Evolutionary conservation across 257 asterid genomes (phyloP), one percentile per base, ranked within the genome.

Genomic region (Thymus quinquecostatus): DNA sequence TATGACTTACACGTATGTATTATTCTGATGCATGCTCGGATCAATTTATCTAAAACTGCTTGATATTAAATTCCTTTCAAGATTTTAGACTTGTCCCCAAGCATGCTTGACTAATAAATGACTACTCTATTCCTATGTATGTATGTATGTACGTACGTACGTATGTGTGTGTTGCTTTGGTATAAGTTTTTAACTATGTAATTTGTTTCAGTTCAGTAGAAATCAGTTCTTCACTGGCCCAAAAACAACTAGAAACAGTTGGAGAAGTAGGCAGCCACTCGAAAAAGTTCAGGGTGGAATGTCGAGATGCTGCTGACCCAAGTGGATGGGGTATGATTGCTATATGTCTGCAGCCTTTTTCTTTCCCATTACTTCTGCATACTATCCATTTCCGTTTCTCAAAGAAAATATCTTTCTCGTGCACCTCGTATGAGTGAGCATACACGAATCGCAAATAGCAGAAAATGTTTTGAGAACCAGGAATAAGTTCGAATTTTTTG

Each of bases 261-360:
- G 96, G 96, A 64, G 86, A 76, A 79, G 98, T 92, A 64, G 77
- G 68, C 27, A 95, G 92, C 77, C 99, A 95, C 81, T 72, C 45
- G 70, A 68, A 81, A 63, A 92, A 78, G 79, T 95, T 92, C 79
- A 86, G 77, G 73, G 97, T 95, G 49, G 94, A 95, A 84, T 82
- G 84, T 64, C 97, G 98, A 75, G 99, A 95, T 83, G 99, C 99
- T 72, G 88, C 98, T 68, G 96, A 92, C 80, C 84, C 76, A 67
- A 87, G 75, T 62, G 98, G 96, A 80, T 95, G 99, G 99, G 89
- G 97, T 93, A 87, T 63, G 87, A 10, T 78, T 69, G 30, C 73
- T 54, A 68, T 55, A 68, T 60, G 57, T 49, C 40, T 80, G 61
- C 56, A 67, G 75, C 48, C 33, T 21, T 69, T 71, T 72, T 62